phyloP scores from a whole-genome alignment of 2,329 filamentous ascomycete genomes.

The Colletotrichum chlorophyti region DNA sequence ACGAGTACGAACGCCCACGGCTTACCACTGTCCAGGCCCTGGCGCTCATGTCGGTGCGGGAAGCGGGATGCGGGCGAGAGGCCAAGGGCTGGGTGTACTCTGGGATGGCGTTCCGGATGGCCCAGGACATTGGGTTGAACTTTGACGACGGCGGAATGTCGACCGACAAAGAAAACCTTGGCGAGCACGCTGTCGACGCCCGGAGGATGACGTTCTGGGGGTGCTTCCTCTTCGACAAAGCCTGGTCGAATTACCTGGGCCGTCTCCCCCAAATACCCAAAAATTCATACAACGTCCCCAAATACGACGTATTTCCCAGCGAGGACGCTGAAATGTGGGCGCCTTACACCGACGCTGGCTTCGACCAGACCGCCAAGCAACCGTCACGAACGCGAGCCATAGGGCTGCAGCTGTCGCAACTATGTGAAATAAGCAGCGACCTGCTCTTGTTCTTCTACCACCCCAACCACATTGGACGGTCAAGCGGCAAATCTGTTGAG shows the following conservation, averaged over 20 bases:
- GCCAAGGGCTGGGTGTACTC: constrained; percentile 98
- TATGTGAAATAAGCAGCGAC: constrained; percentile 95
- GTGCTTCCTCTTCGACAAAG: constrained; percentile 98
- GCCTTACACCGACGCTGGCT: constrained; percentile 85
- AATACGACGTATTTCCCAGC: constrained; percentile 87
- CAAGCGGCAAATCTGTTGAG: constrained; percentile 79
- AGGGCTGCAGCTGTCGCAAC: constrained; percentile 78
- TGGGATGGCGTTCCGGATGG: constrained; percentile 98
- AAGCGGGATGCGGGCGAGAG: constrained; percentile 92
- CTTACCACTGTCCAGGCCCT: constrained; percentile 92
- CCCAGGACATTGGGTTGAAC: constrained; percentile 90
- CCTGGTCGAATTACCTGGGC: constrained; percentile 97
- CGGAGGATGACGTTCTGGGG: constrained; percentile 95
- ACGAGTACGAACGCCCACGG: constrained; percentile 89
- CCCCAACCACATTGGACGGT: constrained; percentile 68
- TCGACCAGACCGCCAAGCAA: constrained; percentile 75
- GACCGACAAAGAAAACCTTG: constrained; percentile 63
- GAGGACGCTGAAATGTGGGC: constrained; percentile 89
- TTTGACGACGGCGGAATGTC: constrained; percentile 76
- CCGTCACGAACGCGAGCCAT: constrained; percentile 84
- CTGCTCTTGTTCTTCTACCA: constrained; percentile 91
- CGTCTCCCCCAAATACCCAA: constrained; percentile 86
- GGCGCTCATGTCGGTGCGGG: constrained; percentile 93
- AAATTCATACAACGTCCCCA: constrained; percentile 81
- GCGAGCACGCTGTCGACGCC: constrained; percentile 87